Conservation (phyloP, 768 basidiomycete genomes). For the Lentinula boryana region DNA sequence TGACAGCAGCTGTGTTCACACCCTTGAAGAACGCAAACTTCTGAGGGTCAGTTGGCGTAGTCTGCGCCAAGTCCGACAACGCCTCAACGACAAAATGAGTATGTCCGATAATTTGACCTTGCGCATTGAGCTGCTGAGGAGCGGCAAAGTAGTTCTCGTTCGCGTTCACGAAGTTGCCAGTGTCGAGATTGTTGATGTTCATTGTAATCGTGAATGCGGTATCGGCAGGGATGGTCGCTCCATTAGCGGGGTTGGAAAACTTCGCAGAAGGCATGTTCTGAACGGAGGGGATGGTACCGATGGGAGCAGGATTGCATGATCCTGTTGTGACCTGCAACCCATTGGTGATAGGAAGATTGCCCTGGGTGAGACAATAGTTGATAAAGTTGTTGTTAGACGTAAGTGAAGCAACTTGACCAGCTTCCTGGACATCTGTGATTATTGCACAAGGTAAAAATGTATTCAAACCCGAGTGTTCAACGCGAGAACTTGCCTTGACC, state of each 20-base stretch:
- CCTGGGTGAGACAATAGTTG: conserved; percentile 50
- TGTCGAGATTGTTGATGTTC: conserved; percentile 35
- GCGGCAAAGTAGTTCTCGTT: conserved; percentile 41
- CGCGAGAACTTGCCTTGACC: conserved; percentile 27
- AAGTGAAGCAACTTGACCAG: conserved; percentile 50
- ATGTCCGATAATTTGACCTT: conserved; percentile 55
- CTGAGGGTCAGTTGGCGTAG: conserved; percentile 40
- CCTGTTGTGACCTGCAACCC: conserved; percentile 33
- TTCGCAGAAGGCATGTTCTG: conserved; percentile 49
- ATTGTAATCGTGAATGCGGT: conserved; percentile 47
- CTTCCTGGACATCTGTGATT: conserved; percentile 18
- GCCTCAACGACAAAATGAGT: conserved; percentile 56
- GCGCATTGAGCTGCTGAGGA: conserved; percentile 44
- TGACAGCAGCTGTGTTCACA: conserved; percentile 37
- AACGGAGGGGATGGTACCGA: conserved; percentile 50
- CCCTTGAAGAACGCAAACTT: conserved; percentile 55
- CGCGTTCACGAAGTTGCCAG: conserved; percentile 51
- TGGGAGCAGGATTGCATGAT: conserved; percentile 48
- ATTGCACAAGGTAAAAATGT: neutral
- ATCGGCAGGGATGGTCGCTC: conserved; percentile 34
- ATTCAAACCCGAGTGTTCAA: conserved; percentile 17
- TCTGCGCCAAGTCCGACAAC: conserved; percentile 41
- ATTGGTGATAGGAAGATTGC: conserved; percentile 30
- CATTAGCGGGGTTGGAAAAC: conserved; percentile 43
- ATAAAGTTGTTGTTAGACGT: conserved; percentile 73